phyloP scores from a whole-genome alignment of 108 stramenopile genomes.

The Nitzschia inconspicua region DNA sequence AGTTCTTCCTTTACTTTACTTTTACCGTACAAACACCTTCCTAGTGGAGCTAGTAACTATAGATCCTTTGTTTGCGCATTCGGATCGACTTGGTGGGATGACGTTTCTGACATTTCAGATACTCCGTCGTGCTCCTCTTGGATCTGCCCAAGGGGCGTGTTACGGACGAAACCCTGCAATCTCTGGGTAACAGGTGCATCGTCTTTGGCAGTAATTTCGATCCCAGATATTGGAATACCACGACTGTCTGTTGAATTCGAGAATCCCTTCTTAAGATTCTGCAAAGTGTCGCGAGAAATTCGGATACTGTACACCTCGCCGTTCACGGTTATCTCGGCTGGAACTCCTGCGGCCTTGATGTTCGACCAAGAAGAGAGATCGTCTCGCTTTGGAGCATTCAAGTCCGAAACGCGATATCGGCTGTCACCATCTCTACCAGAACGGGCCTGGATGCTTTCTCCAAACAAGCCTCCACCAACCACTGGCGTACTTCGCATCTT shows the following conservation, averaged over 20 bases:
- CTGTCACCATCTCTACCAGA: constrained; percentile 11
- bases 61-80: no score
- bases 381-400: constrained; percentile 10
- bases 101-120: no score
- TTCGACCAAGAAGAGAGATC: constrained; percentile 10
- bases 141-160: constrained; percentile 18
- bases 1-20: no score
- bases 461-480: constrained; percentile 97
- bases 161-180: constrained; percentile 54
- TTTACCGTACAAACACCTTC: no score
- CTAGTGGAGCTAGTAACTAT: no score
- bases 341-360: constrained; percentile 6
- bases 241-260: constrained; percentile 45
- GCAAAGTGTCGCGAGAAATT: constrained; percentile 44
- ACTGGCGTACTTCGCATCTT: constrained; percentile 94
- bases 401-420: constrained; percentile 28
- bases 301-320: constrained; percentile 64
- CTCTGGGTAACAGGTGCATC: constrained; percentile 56
- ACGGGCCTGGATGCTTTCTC: constrained; percentile 45
- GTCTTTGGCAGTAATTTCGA: constrained; percentile 36
- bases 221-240: constrained; percentile 36
- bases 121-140: no score
- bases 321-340: constrained; percentile 61
- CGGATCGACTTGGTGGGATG: no score
- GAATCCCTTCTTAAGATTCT: constrained; percentile 48